Evolutionary conservation across 352 stramenopile species (phyloP).

Genomic region (Phytophthora pini): DNA sequence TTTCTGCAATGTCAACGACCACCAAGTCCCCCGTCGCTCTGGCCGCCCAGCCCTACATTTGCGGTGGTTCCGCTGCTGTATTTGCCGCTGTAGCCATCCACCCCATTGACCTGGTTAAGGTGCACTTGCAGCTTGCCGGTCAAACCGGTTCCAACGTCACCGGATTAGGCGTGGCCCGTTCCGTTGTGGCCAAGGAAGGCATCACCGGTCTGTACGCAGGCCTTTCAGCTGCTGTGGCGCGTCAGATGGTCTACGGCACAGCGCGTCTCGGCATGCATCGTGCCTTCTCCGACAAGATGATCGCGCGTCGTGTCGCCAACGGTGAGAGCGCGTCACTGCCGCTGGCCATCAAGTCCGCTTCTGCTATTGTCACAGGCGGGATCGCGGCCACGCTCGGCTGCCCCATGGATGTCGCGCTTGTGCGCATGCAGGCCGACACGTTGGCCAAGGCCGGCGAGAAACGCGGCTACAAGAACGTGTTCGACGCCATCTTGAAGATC

Average conservation of each 20-base stretch:
- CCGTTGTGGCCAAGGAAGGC: slow-evolving; percentile 83
- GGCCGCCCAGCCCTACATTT: slow-evolving; percentile 79
- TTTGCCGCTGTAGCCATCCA: slow-evolving; percentile 87
- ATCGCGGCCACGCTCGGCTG: slow-evolving; percentile 97
- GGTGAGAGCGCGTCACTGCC: slow-evolving; percentile 75
- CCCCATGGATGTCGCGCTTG: slow-evolving; percentile 98
- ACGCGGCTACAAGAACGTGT: slow-evolving; percentile 99
- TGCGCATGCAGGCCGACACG: slow-evolving; percentile 98
- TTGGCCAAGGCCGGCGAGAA: slow-evolving; percentile 91
- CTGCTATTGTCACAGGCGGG: slow-evolving; percentile 75
- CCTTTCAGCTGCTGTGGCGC: slow-evolving; percentile 79
- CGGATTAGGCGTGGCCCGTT: slow-evolving; percentile 75
- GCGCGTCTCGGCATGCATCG: slow-evolving; percentile 87
- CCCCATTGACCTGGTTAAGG: slow-evolving; percentile 93
- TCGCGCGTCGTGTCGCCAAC: slow-evolving; percentile 67
- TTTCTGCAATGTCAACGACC: slow-evolving; percentile 32
- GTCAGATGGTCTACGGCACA: slow-evolving; percentile 89
- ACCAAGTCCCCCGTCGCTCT: slow-evolving; percentile 59
- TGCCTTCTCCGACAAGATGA: slow-evolving; percentile 83
- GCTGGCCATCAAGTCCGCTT: slow-evolving; percentile 76
- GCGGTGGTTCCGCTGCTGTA: slow-evolving; percentile 74
- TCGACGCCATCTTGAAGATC: slow-evolving; percentile 95
- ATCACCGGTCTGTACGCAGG: slow-evolving; percentile 85
- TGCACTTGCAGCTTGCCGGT: slow-evolving; percentile 88
- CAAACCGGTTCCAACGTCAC: slow-evolving; percentile 83